Conservation (phyloP, 2,329 filamentous ascomycete species). For the Truncatella angustata region DNA sequence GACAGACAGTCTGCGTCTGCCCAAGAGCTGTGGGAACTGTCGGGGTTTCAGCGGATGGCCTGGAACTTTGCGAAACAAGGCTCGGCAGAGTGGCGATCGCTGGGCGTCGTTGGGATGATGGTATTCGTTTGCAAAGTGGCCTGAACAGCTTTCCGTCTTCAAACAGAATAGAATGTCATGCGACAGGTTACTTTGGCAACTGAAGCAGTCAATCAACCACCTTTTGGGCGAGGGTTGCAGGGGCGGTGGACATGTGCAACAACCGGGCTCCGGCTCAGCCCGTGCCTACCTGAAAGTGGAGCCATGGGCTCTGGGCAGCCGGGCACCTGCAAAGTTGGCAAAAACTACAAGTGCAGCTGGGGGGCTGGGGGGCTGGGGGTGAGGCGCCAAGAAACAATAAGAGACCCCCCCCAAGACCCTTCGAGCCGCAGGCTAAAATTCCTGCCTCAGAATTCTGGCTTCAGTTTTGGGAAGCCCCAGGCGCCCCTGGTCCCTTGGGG, state of each 20-base stretch:
- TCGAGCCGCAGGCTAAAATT: too few relatives aligned
- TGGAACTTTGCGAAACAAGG: not conserved
- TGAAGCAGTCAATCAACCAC: not conserved
- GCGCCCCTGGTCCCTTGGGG: not conserved
- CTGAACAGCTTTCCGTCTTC: not conserved
- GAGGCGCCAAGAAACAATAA: too few relatives aligned
- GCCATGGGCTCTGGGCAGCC: not conserved
- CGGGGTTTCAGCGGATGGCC: not conserved
- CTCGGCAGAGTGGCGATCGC: not conserved
- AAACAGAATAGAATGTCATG: not conserved
- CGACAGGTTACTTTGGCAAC: not conserved
- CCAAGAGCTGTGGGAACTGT: not conserved
- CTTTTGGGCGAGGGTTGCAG: not conserved
- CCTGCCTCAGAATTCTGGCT: not conserved
- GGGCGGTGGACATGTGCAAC: not conserved
- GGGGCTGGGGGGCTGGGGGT: too few relatives aligned
- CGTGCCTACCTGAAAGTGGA: slow-evolving; percentile 4
- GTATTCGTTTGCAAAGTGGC: not conserved
- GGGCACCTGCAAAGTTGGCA: too few relatives aligned
- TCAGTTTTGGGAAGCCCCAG: not conserved
- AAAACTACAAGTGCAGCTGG: too few relatives aligned
- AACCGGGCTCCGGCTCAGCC: too few relatives aligned
- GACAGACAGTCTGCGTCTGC: not conserved
- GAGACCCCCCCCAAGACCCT: too few relatives aligned
- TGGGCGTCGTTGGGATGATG: not conserved